These are phyloP conservation scores for Mycosphaerella sp. DNA, from an alignment of 2,329 filamentous ascomycete genomes.

Conservation along the genomic window DNA sequence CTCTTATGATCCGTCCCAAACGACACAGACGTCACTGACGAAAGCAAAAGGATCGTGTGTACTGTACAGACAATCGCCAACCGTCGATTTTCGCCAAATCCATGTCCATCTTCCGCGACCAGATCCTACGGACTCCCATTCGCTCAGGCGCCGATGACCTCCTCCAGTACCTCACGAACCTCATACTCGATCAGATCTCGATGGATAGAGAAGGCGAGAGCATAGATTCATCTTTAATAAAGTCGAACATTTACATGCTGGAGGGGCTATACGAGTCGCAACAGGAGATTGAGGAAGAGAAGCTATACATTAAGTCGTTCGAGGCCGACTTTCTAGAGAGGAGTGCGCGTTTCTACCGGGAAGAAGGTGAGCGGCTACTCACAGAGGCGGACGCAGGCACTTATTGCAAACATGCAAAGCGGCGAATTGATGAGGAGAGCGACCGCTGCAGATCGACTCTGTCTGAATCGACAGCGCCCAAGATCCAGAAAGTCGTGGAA, in stretches of 20 bases:
- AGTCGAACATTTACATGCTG: slow-evolving; percentile 81
- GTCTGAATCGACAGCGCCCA: slow-evolving; percentile 62
- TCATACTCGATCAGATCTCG: slow-evolving; percentile 82
- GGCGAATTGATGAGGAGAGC: slow-evolving; percentile 71
- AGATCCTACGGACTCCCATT: slow-evolving; percentile 63
- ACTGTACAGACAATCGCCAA: slow-evolving; percentile 63
- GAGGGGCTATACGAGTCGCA: slow-evolving; percentile 80
- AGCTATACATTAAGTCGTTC: slow-evolving; percentile 77
- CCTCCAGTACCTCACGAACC: slow-evolving; percentile 68
- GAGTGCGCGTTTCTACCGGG: slow-evolving; percentile 66
- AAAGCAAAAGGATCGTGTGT: slow-evolving; percentile 63
- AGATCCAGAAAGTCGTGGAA: slow-evolving; percentile 72
- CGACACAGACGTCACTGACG: slow-evolving; percentile 23
- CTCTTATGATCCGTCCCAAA: background rate
- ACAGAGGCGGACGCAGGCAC: slow-evolving; percentile 71
- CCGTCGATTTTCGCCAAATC: slow-evolving; percentile 77
- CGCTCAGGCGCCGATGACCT: slow-evolving; percentile 48
- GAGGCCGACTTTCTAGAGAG: slow-evolving; percentile 69
- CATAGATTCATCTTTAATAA: slow-evolving; percentile 75
- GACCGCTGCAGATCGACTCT: slow-evolving; percentile 79
- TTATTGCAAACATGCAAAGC: slow-evolving; percentile 72
- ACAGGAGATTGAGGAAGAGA: slow-evolving; percentile 68
- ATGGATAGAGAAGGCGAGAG: slow-evolving; percentile 89
- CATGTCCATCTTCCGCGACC: slow-evolving; percentile 82
- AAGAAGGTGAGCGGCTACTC: slow-evolving; percentile 68